A percentile compares a stretch with the other conserved stretches of the same genome.
phyloP scores from a whole-genome alignment of 768 basidiomycete species.

The Termitomyces sp. region DNA sequence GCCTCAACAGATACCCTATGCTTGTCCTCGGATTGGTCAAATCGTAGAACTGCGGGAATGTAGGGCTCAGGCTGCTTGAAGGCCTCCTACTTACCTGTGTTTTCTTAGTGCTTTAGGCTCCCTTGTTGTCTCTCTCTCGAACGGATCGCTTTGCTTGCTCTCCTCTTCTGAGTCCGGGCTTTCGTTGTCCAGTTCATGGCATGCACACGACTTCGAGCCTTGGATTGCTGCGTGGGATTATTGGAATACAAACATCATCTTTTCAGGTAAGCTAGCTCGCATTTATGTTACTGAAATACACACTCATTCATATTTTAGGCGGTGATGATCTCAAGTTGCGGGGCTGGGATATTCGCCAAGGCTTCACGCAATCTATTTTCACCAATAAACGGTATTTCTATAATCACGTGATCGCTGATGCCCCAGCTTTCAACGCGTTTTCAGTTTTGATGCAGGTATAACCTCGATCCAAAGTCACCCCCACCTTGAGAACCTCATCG shows the following conservation, averaged over 20 bases:
- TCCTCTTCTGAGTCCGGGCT: conserved; percentile 48
- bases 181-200: conserved; percentile 59
- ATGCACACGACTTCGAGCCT: conserved; percentile 90
- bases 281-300: background rate
- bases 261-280: conserved; percentile 60
- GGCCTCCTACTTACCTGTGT: background rate
- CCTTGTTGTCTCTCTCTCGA: conserved; percentile 80
- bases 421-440: conserved; percentile 5
- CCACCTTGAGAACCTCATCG: conserved; percentile 73
- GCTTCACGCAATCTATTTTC: conserved; percentile 56
- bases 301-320: conserved; percentile 43
- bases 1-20: conserved; percentile 64
- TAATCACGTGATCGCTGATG: background rate
- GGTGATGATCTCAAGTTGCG: conserved; percentile 92
- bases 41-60: conserved; percentile 52
- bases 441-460: conserved; percentile 88
- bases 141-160: conserved; percentile 70
- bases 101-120: conserved; percentile 47
- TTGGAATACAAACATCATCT: conserved; percentile 78
- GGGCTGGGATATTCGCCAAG: conserved; percentile 83
- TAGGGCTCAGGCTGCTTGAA: conserved; percentile 26
- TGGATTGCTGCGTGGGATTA: conserved; percentile 94
- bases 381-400: conserved; percentile 65
- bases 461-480: conserved; percentile 89
- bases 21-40: conserved; percentile 93